Conservation (phyloP, 1,284 basidiomycete genomes). For the Xanthoconium separans region DNA sequence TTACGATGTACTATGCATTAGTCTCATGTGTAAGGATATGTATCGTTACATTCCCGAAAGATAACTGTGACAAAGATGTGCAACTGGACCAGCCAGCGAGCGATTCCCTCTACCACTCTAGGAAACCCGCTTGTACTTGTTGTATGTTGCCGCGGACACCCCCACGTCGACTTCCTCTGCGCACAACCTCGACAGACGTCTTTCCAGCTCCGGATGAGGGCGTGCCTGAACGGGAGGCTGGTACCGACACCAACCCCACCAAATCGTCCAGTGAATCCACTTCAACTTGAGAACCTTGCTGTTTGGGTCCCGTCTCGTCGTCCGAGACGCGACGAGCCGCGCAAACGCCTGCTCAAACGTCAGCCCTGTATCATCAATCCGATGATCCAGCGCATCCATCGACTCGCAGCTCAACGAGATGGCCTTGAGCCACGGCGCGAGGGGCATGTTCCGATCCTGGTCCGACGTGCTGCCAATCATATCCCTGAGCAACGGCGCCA, state of each 20-base stretch:
- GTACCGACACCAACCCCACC: constrained; percentile 29
- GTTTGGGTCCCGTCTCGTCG: constrained; percentile 19
- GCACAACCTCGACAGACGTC: constrained; percentile 21
- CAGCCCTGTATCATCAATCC: constrained; percentile 23
- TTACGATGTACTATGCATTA: constrained; percentile 23
- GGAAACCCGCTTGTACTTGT: constrained; percentile 33
- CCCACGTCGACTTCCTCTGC: constrained; percentile 28
- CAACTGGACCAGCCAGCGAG: constrained; percentile 18
- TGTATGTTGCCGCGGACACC: constrained; percentile 29
- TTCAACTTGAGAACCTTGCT: constrained; percentile 28
- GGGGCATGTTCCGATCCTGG: constrained; percentile 16
- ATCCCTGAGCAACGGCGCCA: constrained; percentile 25
- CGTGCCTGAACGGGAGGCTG: constrained; percentile 22
- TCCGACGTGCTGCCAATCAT: constrained; percentile 21
- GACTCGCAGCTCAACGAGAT: constrained; percentile 33
- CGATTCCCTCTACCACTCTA: background rate
- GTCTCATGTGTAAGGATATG: constrained; percentile 20
- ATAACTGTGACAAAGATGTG: background rate
- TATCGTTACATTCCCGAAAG: constrained; percentile 9
- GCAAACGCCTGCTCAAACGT: constrained; percentile 30
- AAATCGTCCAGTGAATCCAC: constrained; percentile 33
- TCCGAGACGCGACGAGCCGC: constrained; percentile 26
- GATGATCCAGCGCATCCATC: constrained; percentile 17
- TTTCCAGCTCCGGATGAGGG: constrained; percentile 24
- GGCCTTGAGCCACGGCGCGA: constrained; percentile 30